phyloP scores from a whole-genome alignment of 2,329 filamentous ascomycete species.

The Lasiodiplodia hormozganensis region DNA sequence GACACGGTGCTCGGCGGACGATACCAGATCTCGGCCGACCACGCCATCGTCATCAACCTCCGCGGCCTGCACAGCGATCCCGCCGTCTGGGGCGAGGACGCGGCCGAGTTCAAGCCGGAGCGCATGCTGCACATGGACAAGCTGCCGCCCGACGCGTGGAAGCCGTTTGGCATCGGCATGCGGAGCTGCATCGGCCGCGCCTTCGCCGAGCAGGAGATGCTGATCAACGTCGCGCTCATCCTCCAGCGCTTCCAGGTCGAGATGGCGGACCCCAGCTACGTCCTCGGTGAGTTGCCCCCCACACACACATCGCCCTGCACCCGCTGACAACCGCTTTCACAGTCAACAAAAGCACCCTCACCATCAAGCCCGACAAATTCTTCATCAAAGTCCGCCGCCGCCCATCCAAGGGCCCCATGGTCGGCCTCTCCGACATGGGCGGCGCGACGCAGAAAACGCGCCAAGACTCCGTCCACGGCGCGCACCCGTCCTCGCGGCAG shows the following conservation, averaged over 20 bases:
- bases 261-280: constrained; percentile 66
- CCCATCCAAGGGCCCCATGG: constrained; percentile 1
- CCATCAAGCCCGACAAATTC: constrained; percentile 70
- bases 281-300: no score
- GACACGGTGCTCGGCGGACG: constrained; percentile 50
- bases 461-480: not conserved
- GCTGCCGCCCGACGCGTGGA: constrained; percentile 39
- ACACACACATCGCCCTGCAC: no score
- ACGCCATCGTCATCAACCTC: constrained; percentile 60
- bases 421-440: not conserved
- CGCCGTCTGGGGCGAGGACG: constrained; percentile 40
- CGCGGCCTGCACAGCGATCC: constrained; percentile 43
- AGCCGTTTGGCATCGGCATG: constrained; percentile 75
- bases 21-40: constrained; percentile 63
- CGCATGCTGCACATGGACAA: constrained; percentile 71
- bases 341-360: constrained; percentile 63
- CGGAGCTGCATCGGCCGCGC: constrained; percentile 74
- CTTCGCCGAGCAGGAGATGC: constrained; percentile 75
- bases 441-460: not conserved
- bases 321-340: not conserved
- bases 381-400: constrained; percentile 51
- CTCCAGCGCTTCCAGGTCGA: constrained; percentile 76
- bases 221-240: constrained; percentile 46
- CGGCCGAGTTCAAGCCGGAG: constrained; percentile 47
- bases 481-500: not conserved